Base-by-base conservation (phyloP, 192 early-diverging fungal genomes). In the Mortierella hygrophila region DNA sequence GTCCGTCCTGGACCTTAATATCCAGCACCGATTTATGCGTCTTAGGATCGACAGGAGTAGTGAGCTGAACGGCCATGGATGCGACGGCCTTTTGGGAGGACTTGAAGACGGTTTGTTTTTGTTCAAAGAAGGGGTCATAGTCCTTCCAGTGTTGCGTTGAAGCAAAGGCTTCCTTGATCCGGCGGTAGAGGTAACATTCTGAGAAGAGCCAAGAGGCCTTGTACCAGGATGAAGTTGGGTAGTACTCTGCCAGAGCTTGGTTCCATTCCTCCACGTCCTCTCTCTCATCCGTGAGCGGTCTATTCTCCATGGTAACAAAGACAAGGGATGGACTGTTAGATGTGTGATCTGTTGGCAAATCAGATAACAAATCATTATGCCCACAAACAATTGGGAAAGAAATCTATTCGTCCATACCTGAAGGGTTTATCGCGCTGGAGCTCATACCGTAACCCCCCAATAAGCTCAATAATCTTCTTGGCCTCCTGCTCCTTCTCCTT, bases 181-280 rank as follows among this genome's bases (percentile, higher is more conserved):
- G 90, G 32, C 95, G 90, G 81, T 97, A 97, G 87, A 98, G 90
- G 78, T 95, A 96, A 80, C 96, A 95, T 86, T 98, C 97, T 76
- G 92, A 90, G 71, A 96, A 94, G 7, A 98, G 90, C 93, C 97
- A 98, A 9, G 96, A 90, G 8, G 93, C 90, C 20, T 90, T 87
- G 88, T 93, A 96, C 96, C 96, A 97, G 7, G 94, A 94, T 13
- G 82, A 87, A 11, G 69, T 74, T 18, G 88, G 55, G 65, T 95
- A 95, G 78, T 93, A 88, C 20, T 69, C 86, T 20, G 71, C 83
- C 23, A 96, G 81, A 29, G 93, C 83, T 4, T 85, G 29, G 86
- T 96, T 96, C 96, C 96, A 98, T 46, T 82, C 77, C 10, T 77
- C 81, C 11, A 90, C 87, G 83, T 97, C 96, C 3, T 89, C 68